phyloP scores from a whole-genome alignment of 1,284 basidiomycete species.

The Malassezia restricta region DNA sequence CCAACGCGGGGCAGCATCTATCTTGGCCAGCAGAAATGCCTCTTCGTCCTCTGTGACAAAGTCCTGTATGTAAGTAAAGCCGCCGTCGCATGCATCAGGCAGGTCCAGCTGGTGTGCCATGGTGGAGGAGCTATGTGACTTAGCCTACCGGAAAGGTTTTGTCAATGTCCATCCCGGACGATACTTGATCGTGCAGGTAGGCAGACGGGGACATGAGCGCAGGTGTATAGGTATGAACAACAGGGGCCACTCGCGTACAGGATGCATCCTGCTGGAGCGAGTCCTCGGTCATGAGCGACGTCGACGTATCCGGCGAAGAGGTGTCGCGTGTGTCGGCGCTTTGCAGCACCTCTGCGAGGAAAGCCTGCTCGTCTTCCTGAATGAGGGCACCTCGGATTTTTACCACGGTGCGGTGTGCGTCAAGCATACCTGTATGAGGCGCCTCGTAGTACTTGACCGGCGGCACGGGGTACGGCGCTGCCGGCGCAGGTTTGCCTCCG shows the following conservation, averaged over 20 bases:
- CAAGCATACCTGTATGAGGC: not conserved
- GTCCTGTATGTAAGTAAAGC: slow-evolving; percentile 54
- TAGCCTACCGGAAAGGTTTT: not conserved
- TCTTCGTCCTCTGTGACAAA: slow-evolving; percentile 70
- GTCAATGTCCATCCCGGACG: slow-evolving; percentile 13
- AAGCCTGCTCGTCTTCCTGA: slow-evolving; percentile 34
- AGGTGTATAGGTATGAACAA: not conserved
- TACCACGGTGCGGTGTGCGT: slow-evolving; percentile 20
- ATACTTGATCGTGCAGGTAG: not conserved
- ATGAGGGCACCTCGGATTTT: slow-evolving; percentile 38
- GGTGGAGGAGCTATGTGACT: not conserved
- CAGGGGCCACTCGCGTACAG: not conserved
- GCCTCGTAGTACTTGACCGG: slow-evolving; percentile 11
- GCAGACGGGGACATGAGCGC: not conserved
- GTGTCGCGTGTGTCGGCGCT: slow-evolving; percentile 9
- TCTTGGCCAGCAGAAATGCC: slow-evolving; percentile 63
- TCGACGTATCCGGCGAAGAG: slow-evolving; percentile 13
- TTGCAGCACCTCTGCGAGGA: slow-evolving; percentile 29
- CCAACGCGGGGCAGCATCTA: slow-evolving; percentile 68
- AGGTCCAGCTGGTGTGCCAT: not conserved
- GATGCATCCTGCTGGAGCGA: not conserved
- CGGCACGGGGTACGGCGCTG: slow-evolving; percentile 10
- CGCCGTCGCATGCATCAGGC: slow-evolving; percentile 3
- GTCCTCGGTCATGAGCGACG: slow-evolving; percentile 17
- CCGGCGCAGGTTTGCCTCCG: slow-evolving; percentile 2